These are phyloP conservation scores for Rhizophlyctis rosea DNA, from an alignment of 192 early-diverging fungal species.

Conservation along the genomic window DNA sequence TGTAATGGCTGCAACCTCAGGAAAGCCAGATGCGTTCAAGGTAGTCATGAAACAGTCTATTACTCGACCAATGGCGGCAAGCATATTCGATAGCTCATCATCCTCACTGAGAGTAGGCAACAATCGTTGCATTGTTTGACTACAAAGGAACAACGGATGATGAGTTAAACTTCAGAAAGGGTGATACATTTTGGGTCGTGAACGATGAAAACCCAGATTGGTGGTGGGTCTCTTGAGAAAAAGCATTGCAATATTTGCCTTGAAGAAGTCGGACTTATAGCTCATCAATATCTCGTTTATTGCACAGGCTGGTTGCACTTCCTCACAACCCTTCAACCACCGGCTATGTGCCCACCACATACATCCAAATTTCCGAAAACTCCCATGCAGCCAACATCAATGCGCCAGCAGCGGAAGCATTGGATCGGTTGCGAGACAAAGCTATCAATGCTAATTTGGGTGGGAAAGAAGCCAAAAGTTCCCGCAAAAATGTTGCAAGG, in stretches of 20 bases:
- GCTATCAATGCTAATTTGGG: too few relatives aligned
- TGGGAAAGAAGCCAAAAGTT: too few relatives aligned
- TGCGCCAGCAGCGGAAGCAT: too few relatives aligned
- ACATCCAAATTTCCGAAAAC: constrained; percentile 30
- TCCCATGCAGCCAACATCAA: constrained; percentile 7
- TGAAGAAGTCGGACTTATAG: background rate
- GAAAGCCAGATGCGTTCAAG: too few relatives aligned
- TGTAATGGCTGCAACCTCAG: too few relatives aligned
- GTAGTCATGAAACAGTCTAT: too few relatives aligned
- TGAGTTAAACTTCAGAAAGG: constrained; percentile 39
- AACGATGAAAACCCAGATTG: constrained; percentile 47
- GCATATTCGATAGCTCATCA: too few relatives aligned
- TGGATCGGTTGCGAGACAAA: too few relatives aligned
- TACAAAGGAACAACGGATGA: constrained; percentile 42
- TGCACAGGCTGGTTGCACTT: background rate
- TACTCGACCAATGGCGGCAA: too few relatives aligned
- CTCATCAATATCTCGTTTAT: background rate
- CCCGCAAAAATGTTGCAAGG: too few relatives aligned
- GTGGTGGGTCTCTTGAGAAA: constrained; percentile 34
- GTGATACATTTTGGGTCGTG: constrained; percentile 37
- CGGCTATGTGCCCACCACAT: constrained; percentile 45
- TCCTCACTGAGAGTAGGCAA: too few relatives aligned
- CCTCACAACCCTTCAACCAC: constrained; percentile 5
- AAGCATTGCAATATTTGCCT: background rate
- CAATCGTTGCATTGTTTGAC: constrained; percentile 49